Base-by-base conservation (phyloP, 192 early-diverging fungal species). In the Allomyces javanicus region DNA sequence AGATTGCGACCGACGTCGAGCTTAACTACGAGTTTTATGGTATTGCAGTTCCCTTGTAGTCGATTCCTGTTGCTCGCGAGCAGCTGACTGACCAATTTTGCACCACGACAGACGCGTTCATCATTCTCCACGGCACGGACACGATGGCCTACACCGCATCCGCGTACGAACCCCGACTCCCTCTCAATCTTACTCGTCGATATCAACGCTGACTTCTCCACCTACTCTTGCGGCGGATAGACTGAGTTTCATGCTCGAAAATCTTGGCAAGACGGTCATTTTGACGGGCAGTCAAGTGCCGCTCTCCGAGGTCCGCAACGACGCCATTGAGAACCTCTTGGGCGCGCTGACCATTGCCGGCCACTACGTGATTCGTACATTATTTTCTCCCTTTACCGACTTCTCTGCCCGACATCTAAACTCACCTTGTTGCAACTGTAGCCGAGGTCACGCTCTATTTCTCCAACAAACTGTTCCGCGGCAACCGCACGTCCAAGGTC, bases 211-310 rank as follows among this genome's bases (percentile, higher is more conserved):
- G 79, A 10, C 22, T 67, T 24, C 23, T 62, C 23, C 23, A 62
- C 23, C 62, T 3, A 80, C 69, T 76, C 78, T 17, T 76, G 80
- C 19, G 71, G 69, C 33, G 33, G 33, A 40, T 40, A 26, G 80
- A 0, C 80, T 99, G 63, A 90, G 88, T 67, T 99, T 99, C 72
- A 89, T 99, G 86, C 78, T 99, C 45, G 94, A 99, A 71, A 87
- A 93, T 68, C 78, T 99, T 40, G 96, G 83, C 25, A 99, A 99
- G 72, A 89, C 94, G 21, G 93, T 99, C 27, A 96, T 99, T 69
- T 73, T 99, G 65, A 99, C 92, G 5, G 96, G 96, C 11, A 96
- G 93, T 22, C 96, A 99, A 74, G 91, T 99, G 9, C 96, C 96
- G 0, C 79, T 99, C 55, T 90, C 94, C 21, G 96, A 99, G 73